Base-by-base conservation (phyloP, 495 filamentous ascomycete genomes). In the Hyaloscypha bicolor region DNA sequence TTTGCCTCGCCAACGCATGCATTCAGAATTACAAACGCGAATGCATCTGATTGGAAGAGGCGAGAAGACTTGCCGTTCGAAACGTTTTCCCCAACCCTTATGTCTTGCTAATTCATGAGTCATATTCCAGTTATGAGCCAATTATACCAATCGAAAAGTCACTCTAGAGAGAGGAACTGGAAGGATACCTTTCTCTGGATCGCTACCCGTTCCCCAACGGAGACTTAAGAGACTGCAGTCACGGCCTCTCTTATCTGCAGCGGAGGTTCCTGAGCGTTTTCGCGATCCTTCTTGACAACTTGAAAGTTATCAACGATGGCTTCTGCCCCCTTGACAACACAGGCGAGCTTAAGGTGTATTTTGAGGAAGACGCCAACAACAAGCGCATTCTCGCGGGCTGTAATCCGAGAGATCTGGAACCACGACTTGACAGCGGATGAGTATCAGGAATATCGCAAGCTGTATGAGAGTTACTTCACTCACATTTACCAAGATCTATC, bases 371-470 rank as follows among this genome's bases (percentile, higher is more conserved):
- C 51, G 6, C 4, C 51, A 53, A 53, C 51, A 1, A 53, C 51
- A n/a, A 8, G 8, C 19, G 51, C 51, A 53, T 53, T 53, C 16
- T 5, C 19, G 22, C 51, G 19, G 19, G 6, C 22, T 8, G 51
- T 53, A 29, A 53, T 53, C 16, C 51, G 2, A 53, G 51, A 53
- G 51, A 53, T 53, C 51, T 53, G 51, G 51, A 53, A 53, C 51
- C 51, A 53, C 6, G 19, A 53, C 51, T 53, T 53, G 6, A 5
- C 51, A 29, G 19, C 51, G 22, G 19, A 53, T 6, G 19, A 53
- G 51, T 53, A 53, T 53, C 51, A 16, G 16, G 51, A 53, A 11
- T n/a, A 53, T 53, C 9, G 3, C 19, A 11, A 11, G 19, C 9
- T 53, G 6, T 53, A 5, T 29, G 51, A 53, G 22, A 53, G 51